Percentiles rank a stretch among this genome's conserved stretches.
Evolutionary conservation across 768 basidiomycete species (phyloP).

Genomic region (Udeniomyces megalosporus): DNA sequence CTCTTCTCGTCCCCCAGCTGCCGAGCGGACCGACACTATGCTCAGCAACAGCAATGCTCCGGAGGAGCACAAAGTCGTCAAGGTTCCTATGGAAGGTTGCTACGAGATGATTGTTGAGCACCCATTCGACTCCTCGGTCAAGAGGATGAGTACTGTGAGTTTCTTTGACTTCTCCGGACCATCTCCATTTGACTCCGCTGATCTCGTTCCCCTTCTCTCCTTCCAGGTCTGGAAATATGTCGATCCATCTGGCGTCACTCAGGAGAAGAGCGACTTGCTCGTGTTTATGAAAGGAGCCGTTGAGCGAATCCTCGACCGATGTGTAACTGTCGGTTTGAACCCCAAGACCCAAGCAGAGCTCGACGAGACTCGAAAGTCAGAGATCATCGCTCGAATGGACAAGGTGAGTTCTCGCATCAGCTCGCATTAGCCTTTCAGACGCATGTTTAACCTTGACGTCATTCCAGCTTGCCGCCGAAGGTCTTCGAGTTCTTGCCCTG

Average conservation of each 20-base stretch:
- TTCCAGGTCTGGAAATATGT: background rate
- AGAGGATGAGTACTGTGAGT: conserved; percentile 33
- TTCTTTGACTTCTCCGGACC: no score
- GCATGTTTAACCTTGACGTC: no score
- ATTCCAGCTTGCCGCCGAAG: conserved; percentile 29
- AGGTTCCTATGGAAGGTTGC: conserved; percentile 20
- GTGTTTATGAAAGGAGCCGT: conserved; percentile 32
- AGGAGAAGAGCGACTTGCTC: conserved; percentile 16
- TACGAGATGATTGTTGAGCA: conserved; percentile 32
- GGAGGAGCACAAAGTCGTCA: conserved; percentile 2
- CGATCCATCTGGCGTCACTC: background rate
- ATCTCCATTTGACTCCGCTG: conserved; percentile 23
- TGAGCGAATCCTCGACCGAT: conserved; percentile 40
- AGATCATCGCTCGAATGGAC: conserved; percentile 21
- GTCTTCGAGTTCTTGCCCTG: conserved; percentile 32
- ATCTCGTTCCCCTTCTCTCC: conserved; percentile 21
- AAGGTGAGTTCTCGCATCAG: conserved; percentile 17
- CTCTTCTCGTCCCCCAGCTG: conserved; percentile 4
- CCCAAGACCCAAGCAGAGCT: conserved; percentile 20
- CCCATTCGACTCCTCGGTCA: conserved; percentile 40
- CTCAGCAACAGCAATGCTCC: conserved; percentile 18
- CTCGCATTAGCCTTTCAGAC: background rate
- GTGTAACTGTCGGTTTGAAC: conserved; percentile 25
- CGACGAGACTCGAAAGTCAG: conserved; percentile 21
- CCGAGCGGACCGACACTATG: conserved; percentile 17